Conservation (phyloP, 345 rosid genomes). For the Balakata baccata region DNA sequence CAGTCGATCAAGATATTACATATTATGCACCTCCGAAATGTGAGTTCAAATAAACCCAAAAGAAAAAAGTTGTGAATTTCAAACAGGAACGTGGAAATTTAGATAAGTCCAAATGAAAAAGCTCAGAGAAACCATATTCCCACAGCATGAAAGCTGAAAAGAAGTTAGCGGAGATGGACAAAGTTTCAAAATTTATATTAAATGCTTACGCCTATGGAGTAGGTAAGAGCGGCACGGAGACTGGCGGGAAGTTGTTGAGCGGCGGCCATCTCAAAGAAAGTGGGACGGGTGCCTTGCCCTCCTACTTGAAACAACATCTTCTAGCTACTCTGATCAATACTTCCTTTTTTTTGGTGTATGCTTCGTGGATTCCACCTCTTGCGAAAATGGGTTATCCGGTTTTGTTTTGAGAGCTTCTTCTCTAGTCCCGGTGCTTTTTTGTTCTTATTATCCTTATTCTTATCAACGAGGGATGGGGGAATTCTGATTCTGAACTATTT, state of each 20-base stretch:
- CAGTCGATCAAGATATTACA: background rate
- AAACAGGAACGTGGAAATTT: slow-evolving; percentile 4
- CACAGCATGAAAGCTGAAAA: background rate
- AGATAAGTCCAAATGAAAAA: slow-evolving; percentile 18
- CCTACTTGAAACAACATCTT: slow-evolving; percentile 97
- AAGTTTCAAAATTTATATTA: background rate
- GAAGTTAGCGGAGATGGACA: background rate
- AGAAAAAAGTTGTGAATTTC: background rate
- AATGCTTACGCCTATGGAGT: slow-evolving; percentile 78
- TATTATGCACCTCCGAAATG: background rate
- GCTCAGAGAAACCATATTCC: background rate
- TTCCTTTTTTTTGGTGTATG: background rate
- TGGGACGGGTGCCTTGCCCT: slow-evolving; percentile 97
- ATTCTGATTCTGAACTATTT: too few relatives aligned
- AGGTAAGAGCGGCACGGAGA: slow-evolving; percentile 91
- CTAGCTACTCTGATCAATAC: slow-evolving; percentile 3
- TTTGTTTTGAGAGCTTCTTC: too few relatives aligned
- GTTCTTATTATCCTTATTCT: too few relatives aligned
- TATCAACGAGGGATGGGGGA: too few relatives aligned
- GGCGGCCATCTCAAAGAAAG: slow-evolving; percentile 99
- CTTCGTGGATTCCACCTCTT: background rate
- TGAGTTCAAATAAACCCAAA: slow-evolving; percentile 4
- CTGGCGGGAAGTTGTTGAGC: slow-evolving; percentile 99
- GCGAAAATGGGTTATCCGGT: too few relatives aligned
- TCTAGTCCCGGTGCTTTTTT: too few relatives aligned